Conservation (phyloP, 2,329 filamentous ascomycete species). For the Beauveria sp. region DNA sequence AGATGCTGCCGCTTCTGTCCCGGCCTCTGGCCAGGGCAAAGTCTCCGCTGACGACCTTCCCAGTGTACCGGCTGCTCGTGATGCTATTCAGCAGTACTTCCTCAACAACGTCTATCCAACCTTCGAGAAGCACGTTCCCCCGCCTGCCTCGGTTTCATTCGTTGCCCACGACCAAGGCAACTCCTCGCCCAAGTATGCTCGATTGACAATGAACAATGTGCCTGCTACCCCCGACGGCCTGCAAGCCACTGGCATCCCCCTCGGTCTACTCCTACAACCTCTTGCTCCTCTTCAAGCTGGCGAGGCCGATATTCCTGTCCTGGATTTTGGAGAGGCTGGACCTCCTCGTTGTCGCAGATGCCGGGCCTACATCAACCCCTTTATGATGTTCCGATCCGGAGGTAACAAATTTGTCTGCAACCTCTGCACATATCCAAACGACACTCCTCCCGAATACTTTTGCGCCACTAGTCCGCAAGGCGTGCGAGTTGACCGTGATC, state of each 20-base stretch:
- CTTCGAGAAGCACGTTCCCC: constrained; percentile 87
- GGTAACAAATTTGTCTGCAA: constrained; percentile 98
- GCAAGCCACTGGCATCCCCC: constrained; percentile 69
- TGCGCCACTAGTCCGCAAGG: constrained; percentile 83
- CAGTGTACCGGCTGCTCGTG: constrained; percentile 79
- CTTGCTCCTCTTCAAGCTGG: constrained; percentile 76
- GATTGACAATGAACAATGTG: constrained; percentile 89
- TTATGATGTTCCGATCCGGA: constrained; percentile 93
- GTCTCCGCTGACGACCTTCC: constrained; percentile 91
- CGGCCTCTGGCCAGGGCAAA: constrained; percentile 34
- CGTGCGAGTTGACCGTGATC: constrained; percentile 76
- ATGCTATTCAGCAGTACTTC: constrained; percentile 75
- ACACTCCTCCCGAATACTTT: constrained; percentile 88
- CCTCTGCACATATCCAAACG: constrained; percentile 94
- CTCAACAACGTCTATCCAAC: constrained; percentile 86
- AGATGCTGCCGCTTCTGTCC: constrained; percentile 25
- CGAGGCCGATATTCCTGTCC: constrained; percentile 78
- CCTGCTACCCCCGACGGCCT: constrained; percentile 76
- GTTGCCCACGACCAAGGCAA: constrained; percentile 96
- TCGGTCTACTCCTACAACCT: constrained; percentile 84
- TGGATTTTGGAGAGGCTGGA: constrained; percentile 88
- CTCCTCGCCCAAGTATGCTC: constrained; percentile 86
- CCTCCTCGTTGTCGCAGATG: constrained; percentile 89
- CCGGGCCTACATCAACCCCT: constrained; percentile 95
- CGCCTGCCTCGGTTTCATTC: constrained; percentile 80